Conservation (phyloP, 306 rosid species). For the Dalbergia oliveri region DNA sequence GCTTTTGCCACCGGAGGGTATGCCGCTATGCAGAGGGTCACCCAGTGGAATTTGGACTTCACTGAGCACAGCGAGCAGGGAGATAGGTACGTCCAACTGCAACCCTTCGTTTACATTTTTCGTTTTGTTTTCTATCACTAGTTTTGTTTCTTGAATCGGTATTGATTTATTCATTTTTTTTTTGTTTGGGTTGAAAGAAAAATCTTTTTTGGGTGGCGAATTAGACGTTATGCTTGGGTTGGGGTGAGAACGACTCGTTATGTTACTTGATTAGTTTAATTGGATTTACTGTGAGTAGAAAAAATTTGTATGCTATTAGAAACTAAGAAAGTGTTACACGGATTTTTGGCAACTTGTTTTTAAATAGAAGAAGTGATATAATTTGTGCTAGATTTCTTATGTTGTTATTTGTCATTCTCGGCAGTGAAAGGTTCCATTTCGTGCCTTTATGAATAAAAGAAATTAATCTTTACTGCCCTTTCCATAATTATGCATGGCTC, state of each 20-base stretch:
- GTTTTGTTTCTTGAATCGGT: background rate
- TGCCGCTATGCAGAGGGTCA: constrained; percentile 86
- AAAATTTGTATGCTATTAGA: background rate
- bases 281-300: background rate
- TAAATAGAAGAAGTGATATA: background rate
- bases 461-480: background rate
- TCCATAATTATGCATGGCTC: background rate
- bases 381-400: background rate
- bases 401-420: constrained; percentile 3
- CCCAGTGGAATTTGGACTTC: constrained; percentile 89
- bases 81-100: constrained; percentile 60
- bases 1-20: constrained; percentile 88
- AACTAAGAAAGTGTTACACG: background rate
- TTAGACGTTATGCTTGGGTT: background rate
- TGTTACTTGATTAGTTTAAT: background rate
- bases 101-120: no score
- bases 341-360: background rate
- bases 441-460: background rate
- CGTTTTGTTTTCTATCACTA: background rate
- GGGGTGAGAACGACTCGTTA: background rate
- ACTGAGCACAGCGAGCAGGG: constrained; percentile 85
- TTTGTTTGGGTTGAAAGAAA: no score
- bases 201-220: background rate
- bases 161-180: background rate
- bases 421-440: background rate